These are phyloP conservation scores for Diaporthe ampelina DNA, from an alignment of 2,329 filamentous ascomycete genomes.

Conservation along the genomic window DNA sequence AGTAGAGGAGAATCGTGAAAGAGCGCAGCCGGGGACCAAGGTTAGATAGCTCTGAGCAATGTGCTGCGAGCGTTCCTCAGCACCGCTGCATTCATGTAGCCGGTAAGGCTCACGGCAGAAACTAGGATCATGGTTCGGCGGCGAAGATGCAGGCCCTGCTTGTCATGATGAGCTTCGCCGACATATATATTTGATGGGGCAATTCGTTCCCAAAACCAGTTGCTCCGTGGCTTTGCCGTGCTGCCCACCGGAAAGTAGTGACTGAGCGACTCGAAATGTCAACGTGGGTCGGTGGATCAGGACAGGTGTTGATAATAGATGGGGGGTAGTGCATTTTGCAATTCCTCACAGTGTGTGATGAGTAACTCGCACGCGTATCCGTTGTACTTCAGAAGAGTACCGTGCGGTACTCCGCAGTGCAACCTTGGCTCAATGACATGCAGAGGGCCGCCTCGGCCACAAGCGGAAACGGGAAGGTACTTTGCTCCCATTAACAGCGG, in stretches of 20 bases:
- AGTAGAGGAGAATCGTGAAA: too few species aligned
- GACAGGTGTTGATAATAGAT: constrained; percentile 19
- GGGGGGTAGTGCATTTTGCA: constrained; percentile 20
- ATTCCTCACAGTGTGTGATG: constrained; percentile 11
- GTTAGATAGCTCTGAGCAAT: neutral
- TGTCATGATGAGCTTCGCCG: neutral
- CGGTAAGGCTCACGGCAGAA: neutral
- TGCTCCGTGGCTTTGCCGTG: neutral
- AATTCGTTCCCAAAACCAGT: neutral
- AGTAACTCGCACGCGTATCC: neutral
- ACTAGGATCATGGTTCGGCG: neutral
- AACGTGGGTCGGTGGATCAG: constrained; percentile 19
- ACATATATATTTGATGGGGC: constrained; percentile 2
- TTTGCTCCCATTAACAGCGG: neutral
- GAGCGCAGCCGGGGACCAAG: neutral
- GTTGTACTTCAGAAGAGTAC: constrained; percentile 30
- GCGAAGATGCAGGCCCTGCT: neutral
- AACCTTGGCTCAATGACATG: constrained; percentile 40
- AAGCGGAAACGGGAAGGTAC: constrained; percentile 34
- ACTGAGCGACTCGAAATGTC: neutral
- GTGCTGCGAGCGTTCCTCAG: neutral
- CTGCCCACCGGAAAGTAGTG: neutral
- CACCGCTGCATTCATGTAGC: neutral
- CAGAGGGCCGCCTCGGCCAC: constrained; percentile 39
- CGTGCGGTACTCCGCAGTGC: constrained; percentile 35